A percentile compares a stretch with the other conserved stretches of the same genome.
Conservation (phyloP, 164 flowering plant genomes). For the Kingdonia uniflora region DNA sequence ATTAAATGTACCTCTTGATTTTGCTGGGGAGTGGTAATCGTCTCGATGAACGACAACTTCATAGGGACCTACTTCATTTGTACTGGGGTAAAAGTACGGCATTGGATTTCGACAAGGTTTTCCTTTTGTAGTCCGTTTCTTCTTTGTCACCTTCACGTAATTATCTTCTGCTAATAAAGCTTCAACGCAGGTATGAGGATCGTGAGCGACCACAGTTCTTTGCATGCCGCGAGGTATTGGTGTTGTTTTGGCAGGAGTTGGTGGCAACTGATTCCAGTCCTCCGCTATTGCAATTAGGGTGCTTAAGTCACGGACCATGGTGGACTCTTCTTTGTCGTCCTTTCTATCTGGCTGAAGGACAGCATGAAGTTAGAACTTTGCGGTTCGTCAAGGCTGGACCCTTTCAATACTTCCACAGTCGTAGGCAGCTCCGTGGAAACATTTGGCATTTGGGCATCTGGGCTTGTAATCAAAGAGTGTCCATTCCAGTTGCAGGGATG, state of each 20-base stretch:
- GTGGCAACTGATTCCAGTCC: conserved; percentile 6
- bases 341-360: conserved; percentile 8
- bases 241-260: too few relatives aligned
- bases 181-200: too few relatives aligned
- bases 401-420: neutral
- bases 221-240: too few relatives aligned
- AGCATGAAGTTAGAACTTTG: conserved; percentile 11
- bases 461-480: too few relatives aligned
- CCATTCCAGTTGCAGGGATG: too few relatives aligned
- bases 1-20: conserved; percentile 15
- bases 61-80: conserved; percentile 4
- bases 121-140: conserved; percentile 25
- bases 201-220: too few relatives aligned
- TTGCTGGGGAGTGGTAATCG: neutral
- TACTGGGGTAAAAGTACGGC: neutral
- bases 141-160: conserved; percentile 21
- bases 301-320: conserved; percentile 19
- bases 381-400: neutral
- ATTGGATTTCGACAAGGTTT: conserved; percentile 7
- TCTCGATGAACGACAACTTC: neutral
- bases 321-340: conserved; percentile 32
- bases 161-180: conserved; percentile 26
- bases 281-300: conserved; percentile 17
- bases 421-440: neutral
- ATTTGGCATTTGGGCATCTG: too few relatives aligned